phyloP scores from a whole-genome alignment of 2,329 filamentous ascomycete genomes.

The Plectosphaerella plurivora region DNA sequence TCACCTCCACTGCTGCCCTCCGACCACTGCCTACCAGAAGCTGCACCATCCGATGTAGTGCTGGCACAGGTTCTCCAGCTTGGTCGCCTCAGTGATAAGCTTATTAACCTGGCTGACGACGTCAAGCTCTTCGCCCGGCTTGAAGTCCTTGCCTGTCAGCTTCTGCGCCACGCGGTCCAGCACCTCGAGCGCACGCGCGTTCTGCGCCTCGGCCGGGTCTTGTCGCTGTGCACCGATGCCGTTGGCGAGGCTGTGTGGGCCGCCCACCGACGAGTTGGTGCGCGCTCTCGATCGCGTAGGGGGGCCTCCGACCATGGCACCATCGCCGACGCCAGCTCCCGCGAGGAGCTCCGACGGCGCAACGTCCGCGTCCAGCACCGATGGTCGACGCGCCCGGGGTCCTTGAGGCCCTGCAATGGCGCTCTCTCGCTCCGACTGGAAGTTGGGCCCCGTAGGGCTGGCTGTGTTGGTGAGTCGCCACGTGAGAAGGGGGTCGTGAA shows the following conservation, averaged over 20 bases:
- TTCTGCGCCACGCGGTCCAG: conserved; percentile 92
- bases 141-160: conserved; percentile 89
- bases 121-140: conserved; percentile 75
- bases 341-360: conserved; percentile 56
- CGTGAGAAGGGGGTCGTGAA: conserved; percentile 97
- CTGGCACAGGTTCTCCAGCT: conserved; percentile 94
- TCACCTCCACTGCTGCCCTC: neutral
- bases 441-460: conserved; percentile 63
- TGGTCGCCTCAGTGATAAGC: conserved; percentile 90
- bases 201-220: conserved; percentile 74
- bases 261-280: conserved; percentile 52
- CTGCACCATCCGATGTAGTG: conserved; percentile 99
- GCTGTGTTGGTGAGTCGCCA: conserved; percentile 73
- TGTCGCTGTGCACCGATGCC: conserved; percentile 18
- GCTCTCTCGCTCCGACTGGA: conserved; percentile 55
- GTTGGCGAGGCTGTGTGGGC: conserved; percentile 29
- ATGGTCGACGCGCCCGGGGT: conserved; percentile 58
- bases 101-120: conserved; percentile 90
- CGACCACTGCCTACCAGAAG: conserved; percentile 65
- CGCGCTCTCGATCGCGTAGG: conserved; percentile 49
- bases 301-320: conserved; percentile 37
- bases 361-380: conserved; percentile 62
- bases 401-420: conserved; percentile 43
- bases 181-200: conserved; percentile 87
- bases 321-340: conserved; percentile 22